Percentiles rank a stretch among this genome's conserved stretches.
Evolutionary conservation across 1,139 yeast genomes (phyloP).

Genomic region (Citeromyces hawaiiensis): DNA sequence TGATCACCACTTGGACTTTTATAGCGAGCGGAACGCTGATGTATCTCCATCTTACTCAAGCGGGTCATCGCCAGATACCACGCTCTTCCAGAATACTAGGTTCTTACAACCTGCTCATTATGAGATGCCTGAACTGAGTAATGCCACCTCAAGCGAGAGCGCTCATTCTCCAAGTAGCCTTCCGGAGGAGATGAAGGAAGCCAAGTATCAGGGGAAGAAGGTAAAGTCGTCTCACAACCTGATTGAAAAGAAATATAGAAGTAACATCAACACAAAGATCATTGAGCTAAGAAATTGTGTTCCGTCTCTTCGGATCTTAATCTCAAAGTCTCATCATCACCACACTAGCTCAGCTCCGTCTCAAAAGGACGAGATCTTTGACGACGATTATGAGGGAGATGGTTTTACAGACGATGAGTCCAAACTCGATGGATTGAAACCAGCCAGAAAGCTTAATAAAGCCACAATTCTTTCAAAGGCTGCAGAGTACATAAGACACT

Average conservation of each 20-base stretch:
- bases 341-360: neutral
- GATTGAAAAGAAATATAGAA: constrained; percentile 66
- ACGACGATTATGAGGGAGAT: constrained; percentile 20
- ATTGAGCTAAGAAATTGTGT: constrained; percentile 56
- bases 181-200: neutral
- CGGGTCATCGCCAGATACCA: constrained; percentile 20
- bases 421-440: constrained; percentile 67
- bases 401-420: constrained; percentile 29
- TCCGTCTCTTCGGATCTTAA: constrained; percentile 41
- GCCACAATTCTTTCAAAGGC: constrained; percentile 85
- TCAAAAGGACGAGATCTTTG: constrained; percentile 11
- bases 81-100: constrained; percentile 8
- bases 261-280: constrained; percentile 60
- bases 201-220: constrained; percentile 18
- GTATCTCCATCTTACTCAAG: constrained; percentile 16
- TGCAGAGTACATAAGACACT: constrained; percentile 77
- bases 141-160: neutral
- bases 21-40: no score
- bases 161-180: neutral
- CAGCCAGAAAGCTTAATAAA: constrained; percentile 77
- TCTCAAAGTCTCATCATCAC: constrained; percentile 4
- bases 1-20: constrained; percentile 1
- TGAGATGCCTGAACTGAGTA: constrained; percentile 1
- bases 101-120: neutral
- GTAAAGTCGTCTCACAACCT: constrained; percentile 59